Evolutionary conservation across 805 yeast genomes (phyloP).

Genomic region (Cyberlindnera meyerae): DNA sequence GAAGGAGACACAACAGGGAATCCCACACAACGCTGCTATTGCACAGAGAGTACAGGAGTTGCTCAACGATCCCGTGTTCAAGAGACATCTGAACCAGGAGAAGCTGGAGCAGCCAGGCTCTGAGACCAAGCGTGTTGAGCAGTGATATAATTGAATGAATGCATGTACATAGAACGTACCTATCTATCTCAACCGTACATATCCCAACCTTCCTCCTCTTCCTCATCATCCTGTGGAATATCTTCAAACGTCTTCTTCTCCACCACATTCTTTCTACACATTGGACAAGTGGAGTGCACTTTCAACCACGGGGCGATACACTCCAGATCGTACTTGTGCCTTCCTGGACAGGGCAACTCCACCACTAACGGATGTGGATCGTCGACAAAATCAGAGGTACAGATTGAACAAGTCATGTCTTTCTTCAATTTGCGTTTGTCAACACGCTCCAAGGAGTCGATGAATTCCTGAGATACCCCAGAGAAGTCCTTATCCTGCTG

Average conservation of each 20-base stretch:
- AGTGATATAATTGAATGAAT: not conserved
- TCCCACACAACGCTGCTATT: conserved; percentile 17
- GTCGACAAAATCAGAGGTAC: conserved; percentile 65
- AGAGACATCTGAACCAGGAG: conserved; percentile 36
- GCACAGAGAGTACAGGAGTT: conserved; percentile 59
- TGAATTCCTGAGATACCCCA: conserved; percentile 64
- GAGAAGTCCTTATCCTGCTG: conserved; percentile 20
- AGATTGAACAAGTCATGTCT: conserved; percentile 76
- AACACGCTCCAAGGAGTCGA: conserved; percentile 77
- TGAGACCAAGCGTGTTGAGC: conserved; percentile 13
- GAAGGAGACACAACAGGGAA: conserved; percentile 1
- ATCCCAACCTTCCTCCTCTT: conserved; percentile 68
- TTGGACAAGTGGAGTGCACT: conserved; percentile 71
- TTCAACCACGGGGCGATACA: conserved; percentile 89
- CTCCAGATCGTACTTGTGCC: conserved; percentile 81
- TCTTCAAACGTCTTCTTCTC: conserved; percentile 38
- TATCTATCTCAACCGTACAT: conserved; percentile 50
- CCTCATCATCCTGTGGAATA: conserved; percentile 30
- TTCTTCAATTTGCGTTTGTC: conserved; percentile 35
- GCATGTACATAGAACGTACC: not conserved
- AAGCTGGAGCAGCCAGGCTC: conserved; percentile 3
- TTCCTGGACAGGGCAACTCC: conserved; percentile 54
- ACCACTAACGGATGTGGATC: conserved; percentile 81
- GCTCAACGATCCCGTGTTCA: conserved; percentile 66
- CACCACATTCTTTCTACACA: conserved; percentile 72